Percentiles rank a stretch among this genome's conserved stretches.
Conservation (phyloP, 2,329 filamentous ascomycete genomes). For the Pseudogymnoascus sp. region DNA sequence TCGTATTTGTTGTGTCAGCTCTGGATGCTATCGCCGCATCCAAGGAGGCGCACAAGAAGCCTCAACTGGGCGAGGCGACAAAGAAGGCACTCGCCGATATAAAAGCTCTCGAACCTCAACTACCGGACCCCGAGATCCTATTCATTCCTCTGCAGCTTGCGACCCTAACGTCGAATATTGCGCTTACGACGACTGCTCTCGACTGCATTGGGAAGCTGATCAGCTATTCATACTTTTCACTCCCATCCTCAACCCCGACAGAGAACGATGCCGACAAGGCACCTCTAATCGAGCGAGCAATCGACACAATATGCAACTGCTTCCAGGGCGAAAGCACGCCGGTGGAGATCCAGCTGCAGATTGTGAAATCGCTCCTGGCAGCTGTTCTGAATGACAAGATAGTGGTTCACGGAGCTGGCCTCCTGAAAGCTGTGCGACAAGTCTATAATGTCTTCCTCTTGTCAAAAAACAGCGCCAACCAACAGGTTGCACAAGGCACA, state of each 20-base stretch:
- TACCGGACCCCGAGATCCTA: slow-evolving; percentile 83
- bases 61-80: slow-evolving; percentile 72
- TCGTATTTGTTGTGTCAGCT: slow-evolving; percentile 91
- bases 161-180: slow-evolving; percentile 75
- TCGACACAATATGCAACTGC: slow-evolving; percentile 98
- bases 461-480: slow-evolving; percentile 87
- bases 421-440: slow-evolving; percentile 92
- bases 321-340: slow-evolving; percentile 95
- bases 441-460: slow-evolving; percentile 99
- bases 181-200: slow-evolving; percentile 79
- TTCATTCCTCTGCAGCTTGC: slow-evolving; percentile 88
- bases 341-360: slow-evolving; percentile 89
- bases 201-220: slow-evolving; percentile 99
- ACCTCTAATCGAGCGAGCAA: slow-evolving; percentile 90
- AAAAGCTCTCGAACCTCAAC: slow-evolving; percentile 70
- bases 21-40: slow-evolving; percentile 86
- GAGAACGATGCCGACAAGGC: slow-evolving; percentile 38
- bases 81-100: slow-evolving; percentile 77
- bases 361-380: slow-evolving; percentile 91
- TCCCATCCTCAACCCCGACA: slow-evolving; percentile 42
- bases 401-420: slow-evolving; percentile 89
- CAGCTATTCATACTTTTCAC: slow-evolving; percentile 95
- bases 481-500: slow-evolving; percentile 94
- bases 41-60: slow-evolving; percentile 82
- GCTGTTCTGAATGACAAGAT: slow-evolving; percentile 98